These are phyloP conservation scores for Adansonia rubrostipa DNA, from an alignment of 441 rosid species.

Conservation along the genomic window DNA sequence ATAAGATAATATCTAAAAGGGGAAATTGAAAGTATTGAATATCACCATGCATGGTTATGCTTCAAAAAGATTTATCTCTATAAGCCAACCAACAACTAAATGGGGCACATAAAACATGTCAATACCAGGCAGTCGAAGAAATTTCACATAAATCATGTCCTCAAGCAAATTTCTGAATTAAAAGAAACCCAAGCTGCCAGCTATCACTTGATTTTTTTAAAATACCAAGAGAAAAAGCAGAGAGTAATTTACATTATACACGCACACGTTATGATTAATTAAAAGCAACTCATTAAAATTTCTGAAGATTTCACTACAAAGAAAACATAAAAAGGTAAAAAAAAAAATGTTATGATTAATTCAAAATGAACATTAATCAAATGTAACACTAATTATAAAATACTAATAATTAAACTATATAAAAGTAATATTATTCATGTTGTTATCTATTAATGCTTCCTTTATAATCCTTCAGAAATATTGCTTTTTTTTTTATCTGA, in stretches of 20 bases:
- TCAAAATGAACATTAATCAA: conserved; percentile 3
- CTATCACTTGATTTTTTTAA: background rate
- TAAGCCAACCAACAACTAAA: background rate
- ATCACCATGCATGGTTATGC: background rate
- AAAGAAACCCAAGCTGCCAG: background rate
- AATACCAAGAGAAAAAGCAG: background rate
- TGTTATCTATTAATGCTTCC: background rate
- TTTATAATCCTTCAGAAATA: background rate
- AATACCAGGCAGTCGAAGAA: background rate
- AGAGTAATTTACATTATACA: background rate
- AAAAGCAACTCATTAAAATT: too few species aligned
- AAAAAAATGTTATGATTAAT: background rate
- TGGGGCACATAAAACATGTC: background rate
- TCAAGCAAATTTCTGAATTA: background rate
- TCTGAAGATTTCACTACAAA: conserved; percentile 6
- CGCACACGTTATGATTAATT: background rate
- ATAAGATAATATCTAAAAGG: background rate
- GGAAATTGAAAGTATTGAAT: background rate
- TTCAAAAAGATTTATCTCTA: background rate
- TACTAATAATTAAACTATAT: too few species aligned
- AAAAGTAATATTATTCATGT: background rate
- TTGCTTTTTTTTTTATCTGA: background rate
- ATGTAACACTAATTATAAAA: conserved; percentile 1
- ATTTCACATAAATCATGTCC: background rate
- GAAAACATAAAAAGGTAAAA: background rate